A percentile compares a stretch with the other conserved stretches of the same genome.
phyloP scores from a whole-genome alignment of 2,329 filamentous ascomycete genomes.

The Fusarium gaditjirri region DNA sequence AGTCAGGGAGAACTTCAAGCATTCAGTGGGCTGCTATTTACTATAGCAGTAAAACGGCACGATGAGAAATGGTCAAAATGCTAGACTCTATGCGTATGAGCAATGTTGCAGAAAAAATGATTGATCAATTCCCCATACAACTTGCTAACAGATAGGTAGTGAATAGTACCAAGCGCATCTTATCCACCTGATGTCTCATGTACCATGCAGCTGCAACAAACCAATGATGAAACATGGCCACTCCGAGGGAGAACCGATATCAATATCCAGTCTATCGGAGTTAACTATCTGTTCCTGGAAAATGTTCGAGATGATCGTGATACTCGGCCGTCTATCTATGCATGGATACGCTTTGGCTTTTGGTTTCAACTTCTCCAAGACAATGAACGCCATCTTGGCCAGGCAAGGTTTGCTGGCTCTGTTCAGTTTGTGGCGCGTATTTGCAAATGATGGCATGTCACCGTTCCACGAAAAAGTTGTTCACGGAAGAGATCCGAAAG shows the following conservation, averaged over 20 bases:
- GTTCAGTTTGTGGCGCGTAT: neutral
- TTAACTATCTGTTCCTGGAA: constrained; percentile 1
- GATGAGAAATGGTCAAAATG: neutral
- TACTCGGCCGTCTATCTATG: neutral
- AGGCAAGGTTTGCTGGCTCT: neutral
- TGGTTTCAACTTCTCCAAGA: constrained; percentile 6
- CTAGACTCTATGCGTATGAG: neutral
- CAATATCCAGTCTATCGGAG: neutral
- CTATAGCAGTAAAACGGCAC: neutral
- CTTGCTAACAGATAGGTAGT: neutral
- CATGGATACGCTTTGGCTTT: neutral
- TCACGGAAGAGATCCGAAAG: neutral
- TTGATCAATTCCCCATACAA: neutral
- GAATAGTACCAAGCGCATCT: neutral
- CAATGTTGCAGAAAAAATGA: neutral
- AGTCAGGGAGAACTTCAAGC: neutral
- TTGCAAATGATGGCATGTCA: neutral
- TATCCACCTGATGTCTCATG: constrained; percentile 25
- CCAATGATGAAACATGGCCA: constrained; percentile 27
- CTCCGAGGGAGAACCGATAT: constrained; percentile 15
- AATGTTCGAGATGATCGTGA: neutral
- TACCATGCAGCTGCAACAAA: constrained; percentile 31
- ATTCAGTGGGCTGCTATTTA: neutral
- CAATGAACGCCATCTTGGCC: neutral
- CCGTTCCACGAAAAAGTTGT: neutral